These are phyloP conservation scores for Lentinula novae-zelandiae DNA, from an alignment of 1,284 basidiomycete species.

Conservation along the genomic window DNA sequence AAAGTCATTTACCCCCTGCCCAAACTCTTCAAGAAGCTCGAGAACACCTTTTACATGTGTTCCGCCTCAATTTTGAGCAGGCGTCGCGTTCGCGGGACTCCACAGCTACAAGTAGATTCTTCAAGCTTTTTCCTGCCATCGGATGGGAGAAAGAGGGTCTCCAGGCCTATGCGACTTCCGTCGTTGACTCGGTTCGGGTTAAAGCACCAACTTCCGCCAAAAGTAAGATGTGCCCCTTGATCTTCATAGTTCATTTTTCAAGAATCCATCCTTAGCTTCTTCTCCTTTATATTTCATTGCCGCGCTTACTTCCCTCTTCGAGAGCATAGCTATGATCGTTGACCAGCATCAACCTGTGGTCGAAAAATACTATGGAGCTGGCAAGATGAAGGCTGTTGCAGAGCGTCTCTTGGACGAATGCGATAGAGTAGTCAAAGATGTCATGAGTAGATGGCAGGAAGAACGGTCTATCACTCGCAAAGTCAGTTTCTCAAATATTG, in stretches of 20 bases:
- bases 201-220: slow-evolving; percentile 76
- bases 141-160: slow-evolving; percentile 91
- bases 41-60: slow-evolving; percentile 73
- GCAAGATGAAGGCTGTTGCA: slow-evolving; percentile 84
- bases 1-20: slow-evolving; percentile 81
- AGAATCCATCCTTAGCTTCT: slow-evolving; percentile 52
- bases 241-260: slow-evolving; percentile 9
- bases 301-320: slow-evolving; percentile 85
- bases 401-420: slow-evolving; percentile 80
- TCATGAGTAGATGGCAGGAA: slow-evolving; percentile 88
- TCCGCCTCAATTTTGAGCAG: slow-evolving; percentile 74
- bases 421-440: slow-evolving; percentile 75
- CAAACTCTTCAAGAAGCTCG: slow-evolving; percentile 80
- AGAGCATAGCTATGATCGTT: slow-evolving; percentile 93
- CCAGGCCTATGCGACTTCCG: slow-evolving; percentile 91
- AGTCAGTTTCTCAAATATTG: slow-evolving; percentile 32
- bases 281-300: slow-evolving; percentile 89
- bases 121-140: slow-evolving; percentile 94
- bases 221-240: slow-evolving; percentile 43
- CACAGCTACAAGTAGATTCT: slow-evolving; percentile 88
- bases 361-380: slow-evolving; percentile 92
- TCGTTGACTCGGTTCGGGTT: slow-evolving; percentile 84
- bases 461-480: slow-evolving; percentile 75
- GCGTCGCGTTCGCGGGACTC: slow-evolving; percentile 81
- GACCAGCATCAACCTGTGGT: slow-evolving; percentile 98